phyloP scores from a whole-genome alignment of 2,329 filamentous ascomycete genomes.

The Acarospora socialis region DNA sequence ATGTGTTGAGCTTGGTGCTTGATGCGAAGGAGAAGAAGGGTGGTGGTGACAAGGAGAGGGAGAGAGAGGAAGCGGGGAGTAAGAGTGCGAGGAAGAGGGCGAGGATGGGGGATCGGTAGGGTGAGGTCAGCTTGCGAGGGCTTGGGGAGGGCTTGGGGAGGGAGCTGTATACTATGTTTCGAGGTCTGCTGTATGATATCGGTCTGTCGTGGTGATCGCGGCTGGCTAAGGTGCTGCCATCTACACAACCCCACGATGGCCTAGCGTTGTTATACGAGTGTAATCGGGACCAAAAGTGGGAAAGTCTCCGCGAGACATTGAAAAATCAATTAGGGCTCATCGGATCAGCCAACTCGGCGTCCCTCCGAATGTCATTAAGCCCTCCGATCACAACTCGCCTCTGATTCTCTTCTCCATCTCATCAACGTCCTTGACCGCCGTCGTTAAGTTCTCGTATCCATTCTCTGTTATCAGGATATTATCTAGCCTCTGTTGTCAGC shows the following conservation, averaged over 20 bases:
- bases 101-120: no score
- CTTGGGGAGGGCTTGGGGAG: not conserved
- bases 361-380: no score
- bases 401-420: constrained; percentile 53
- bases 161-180: no score
- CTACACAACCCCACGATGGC: no score
- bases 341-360: not conserved
- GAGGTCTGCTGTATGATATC: no score
- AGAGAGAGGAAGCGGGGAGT: constrained; percentile 22
- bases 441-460: constrained; percentile 73
- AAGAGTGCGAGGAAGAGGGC: constrained; percentile 28
- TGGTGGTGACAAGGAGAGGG: constrained; percentile 24
- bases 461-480: constrained; percentile 66
- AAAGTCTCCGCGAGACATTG: no score
- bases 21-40: constrained; percentile 30
- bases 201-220: no score
- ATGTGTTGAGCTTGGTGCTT: constrained; percentile 55
- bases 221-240: no score
- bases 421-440: constrained; percentile 56
- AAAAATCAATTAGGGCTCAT: no score
- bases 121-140: not conserved
- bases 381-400: constrained; percentile 17
- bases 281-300: no score
- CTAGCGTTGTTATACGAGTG: no score
- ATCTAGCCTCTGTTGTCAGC: no score